Base-by-base conservation (phyloP, 306 rosid genomes). In the Castanea crenata region DNA sequence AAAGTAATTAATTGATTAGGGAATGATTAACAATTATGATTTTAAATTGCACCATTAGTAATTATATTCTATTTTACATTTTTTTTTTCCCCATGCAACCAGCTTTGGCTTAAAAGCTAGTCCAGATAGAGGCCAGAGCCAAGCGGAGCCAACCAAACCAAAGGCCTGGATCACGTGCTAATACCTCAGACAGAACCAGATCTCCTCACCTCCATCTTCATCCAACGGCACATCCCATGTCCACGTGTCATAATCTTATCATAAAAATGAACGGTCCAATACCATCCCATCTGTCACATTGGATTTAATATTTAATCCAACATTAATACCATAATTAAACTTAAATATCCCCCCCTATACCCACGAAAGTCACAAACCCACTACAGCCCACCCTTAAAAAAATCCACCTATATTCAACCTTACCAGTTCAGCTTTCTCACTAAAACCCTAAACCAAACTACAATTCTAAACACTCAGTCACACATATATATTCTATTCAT, bases 221-320 rank as follows among this genome's bases (percentile, higher is more conserved):
- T 67, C 72, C 15, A 67, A 35, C 52, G 69, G 49, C 55, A 32
- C 32, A 51, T 73, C 38, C 54, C 27, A 19, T 13, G 64, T 35
- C 61, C 71, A 80, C 79, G 64, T 46, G 76, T 44, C 31, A 31
- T 10, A 56, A 14, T 75, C 71, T 78, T 80, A 74, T 74, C 76
- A 71, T 57, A 31, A 34, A 65, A 75, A 80, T 71, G 72, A 80
- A 68, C 80, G 84, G 84, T 69, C 71, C 16, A 19, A 11, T 74
- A 29, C 5, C 6, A 16, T 14, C 31, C 84, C 70, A 80, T 76
- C 80, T 44, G 78, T 65, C 56, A 34, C 19, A 15, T 41, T 31
- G 20, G 72, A 64, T 21, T 18, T 56, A 63, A 31, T 63, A 73
- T 63, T 51, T 49, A 69, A 41, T 23, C 20, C 13, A 11, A 35